Conservation (phyloP, 2,329 filamentous ascomycete genomes). For the Fusarium poae region DNA sequence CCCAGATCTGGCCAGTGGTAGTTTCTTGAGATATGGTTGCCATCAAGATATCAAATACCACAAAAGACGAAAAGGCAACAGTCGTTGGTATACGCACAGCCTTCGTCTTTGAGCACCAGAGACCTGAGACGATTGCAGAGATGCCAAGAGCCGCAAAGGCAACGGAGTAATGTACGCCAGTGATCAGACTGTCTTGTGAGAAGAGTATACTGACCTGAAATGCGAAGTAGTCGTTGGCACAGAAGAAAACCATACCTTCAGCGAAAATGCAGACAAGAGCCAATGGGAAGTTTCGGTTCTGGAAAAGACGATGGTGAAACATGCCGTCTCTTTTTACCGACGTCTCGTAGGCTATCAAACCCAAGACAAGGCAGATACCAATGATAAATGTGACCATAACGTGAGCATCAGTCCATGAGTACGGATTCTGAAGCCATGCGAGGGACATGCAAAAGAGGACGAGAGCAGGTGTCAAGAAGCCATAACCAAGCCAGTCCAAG, state of each 20-base stretch:
- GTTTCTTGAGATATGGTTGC: neutral
- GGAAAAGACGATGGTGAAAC: slow-evolving; percentile 9
- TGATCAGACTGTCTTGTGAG: neutral
- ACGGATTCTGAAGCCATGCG: neutral
- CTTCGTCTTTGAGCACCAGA: neutral
- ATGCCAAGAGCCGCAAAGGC: neutral
- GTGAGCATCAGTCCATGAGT: neutral
- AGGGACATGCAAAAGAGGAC: slow-evolving; percentile 6
- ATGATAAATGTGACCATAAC: neutral
- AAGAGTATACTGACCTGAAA: neutral
- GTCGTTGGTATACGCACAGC: neutral
- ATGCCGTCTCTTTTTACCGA: neutral
- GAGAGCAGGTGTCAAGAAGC: neutral
- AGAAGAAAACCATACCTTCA: slow-evolving; percentile 5
- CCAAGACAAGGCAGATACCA: accelerated
- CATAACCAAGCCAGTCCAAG: neutral
- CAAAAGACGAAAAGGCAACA: neutral
- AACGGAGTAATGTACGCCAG: neutral
- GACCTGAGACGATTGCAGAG: neutral
- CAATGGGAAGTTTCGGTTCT: neutral
- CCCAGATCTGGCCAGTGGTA: neutral
- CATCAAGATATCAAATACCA: neutral
- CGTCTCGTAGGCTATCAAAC: neutral
- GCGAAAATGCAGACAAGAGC: slow-evolving; percentile 2
- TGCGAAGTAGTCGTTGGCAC: slow-evolving; percentile 1